Base-by-base conservation (phyloP, 2,329 filamentous ascomycete species). In the Colletotrichum sp. region DNA sequence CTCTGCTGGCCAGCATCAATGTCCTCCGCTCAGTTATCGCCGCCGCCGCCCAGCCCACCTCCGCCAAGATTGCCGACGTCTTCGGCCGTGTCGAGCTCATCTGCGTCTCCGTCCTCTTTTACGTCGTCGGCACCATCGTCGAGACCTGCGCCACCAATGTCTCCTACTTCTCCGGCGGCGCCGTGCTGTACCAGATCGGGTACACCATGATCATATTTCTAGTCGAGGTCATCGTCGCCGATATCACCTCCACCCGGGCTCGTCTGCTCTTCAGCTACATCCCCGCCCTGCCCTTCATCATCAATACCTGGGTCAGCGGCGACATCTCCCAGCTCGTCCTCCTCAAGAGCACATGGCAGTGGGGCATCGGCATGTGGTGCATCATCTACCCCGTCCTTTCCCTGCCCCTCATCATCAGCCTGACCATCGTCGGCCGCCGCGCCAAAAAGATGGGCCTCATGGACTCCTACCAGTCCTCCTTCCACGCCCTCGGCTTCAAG, bases 251-350 rank as follows among this genome's bases (percentile, higher is more conserved):
- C 2, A 89, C 91, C 8, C 89, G 91, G 16, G 87, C 90, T 13
- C 91, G 92, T 80, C 85, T 94, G 10, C 85, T 94, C 78, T 93
- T 93, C 85, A 92, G 90, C 64, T 94, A 92, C 80, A 87, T 94
- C 76, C 91, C 91, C 3, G 89, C 90, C 2, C 79, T 87, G 8
- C 91, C 91, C 2, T 93, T 92, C 83, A 85, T 93, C 79, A 89
- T 92, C 83, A 93, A 93, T 83, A 91, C 92, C 2, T 93, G 92
- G 92, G 87, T 93, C 6, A 90, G 89, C 77, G 92, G 92, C 30
- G 86, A 93, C 78, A 83, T 93, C 59, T 86, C 89, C 5, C 74
- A 79, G 5, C 84, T 88, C 0, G 90, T 92, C 3, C 82, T 92
- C 2, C 79, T 73, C 1, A 79, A 76, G 16, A 90, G 89, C 1